A percentile compares a stretch with the other conserved stretches of the same genome.
phyloP scores from a whole-genome alignment of 2,329 filamentous ascomycete genomes.

The Emmonsiellopsis sp. region DNA sequence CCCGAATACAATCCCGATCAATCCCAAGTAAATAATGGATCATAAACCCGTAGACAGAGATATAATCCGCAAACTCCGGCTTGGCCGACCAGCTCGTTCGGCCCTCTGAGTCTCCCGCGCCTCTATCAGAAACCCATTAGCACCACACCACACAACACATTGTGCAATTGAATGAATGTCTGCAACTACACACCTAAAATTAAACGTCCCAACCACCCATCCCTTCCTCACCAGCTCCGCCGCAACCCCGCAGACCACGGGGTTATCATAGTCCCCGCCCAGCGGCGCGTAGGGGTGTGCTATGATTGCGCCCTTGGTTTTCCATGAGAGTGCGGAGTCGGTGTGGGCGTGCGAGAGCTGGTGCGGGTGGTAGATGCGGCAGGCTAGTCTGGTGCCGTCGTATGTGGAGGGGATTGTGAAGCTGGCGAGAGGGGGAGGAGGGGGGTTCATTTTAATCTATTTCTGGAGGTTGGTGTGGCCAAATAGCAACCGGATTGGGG shows the following conservation, averaged over 20 bases:
- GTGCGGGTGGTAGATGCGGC: slow-evolving; percentile 68
- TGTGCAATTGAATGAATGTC: not conserved
- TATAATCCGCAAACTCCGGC: slow-evolving; percentile 73
- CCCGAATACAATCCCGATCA: slow-evolving; percentile 15
- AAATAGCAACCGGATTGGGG: not conserved
- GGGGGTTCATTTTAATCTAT: slow-evolving; percentile 30
- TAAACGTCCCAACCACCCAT: slow-evolving; percentile 77
- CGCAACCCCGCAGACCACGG: slow-evolving; percentile 59
- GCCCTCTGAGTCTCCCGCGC: slow-evolving; percentile 63
- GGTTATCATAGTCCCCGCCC: slow-evolving; percentile 77
- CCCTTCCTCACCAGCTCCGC: slow-evolving; percentile 57
- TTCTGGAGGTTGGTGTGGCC: slow-evolving; percentile 17
- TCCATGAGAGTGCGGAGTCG: slow-evolving; percentile 16
- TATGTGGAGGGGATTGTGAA: slow-evolving; percentile 79
- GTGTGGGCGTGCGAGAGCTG: slow-evolving; percentile 12
- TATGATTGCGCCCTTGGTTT: slow-evolving; percentile 52
- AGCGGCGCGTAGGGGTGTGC: slow-evolving; percentile 88
- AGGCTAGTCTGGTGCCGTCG: slow-evolving; percentile 66
- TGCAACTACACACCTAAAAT: slow-evolving; percentile 59
- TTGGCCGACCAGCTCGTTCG: slow-evolving; percentile 80
- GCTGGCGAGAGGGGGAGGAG: slow-evolving; percentile 26
- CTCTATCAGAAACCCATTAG: slow-evolving; percentile 42
- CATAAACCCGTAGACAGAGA: slow-evolving; percentile 71
- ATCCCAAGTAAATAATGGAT: slow-evolving; percentile 60
- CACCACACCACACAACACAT: slow-evolving; percentile 1